Percentiles rank a stretch among this genome's conserved stretches.
These are phyloP conservation scores for Penicillium concentricum DNA, from an alignment of 2,329 filamentous ascomycete species.

Conservation along the genomic window DNA sequence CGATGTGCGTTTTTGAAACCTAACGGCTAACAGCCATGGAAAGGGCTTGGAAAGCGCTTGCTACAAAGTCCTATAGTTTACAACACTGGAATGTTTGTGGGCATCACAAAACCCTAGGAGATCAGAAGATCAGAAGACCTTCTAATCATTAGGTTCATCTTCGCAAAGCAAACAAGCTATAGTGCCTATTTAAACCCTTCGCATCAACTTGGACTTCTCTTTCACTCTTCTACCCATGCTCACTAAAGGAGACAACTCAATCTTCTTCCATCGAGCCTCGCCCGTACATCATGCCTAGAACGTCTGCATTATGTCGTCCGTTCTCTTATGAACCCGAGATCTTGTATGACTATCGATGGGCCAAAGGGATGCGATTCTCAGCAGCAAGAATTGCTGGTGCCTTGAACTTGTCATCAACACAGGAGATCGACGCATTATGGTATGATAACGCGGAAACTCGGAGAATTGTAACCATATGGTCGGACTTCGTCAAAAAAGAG, in stretches of 20 bases:
- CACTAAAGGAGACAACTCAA: not conserved
- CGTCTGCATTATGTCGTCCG: not conserved
- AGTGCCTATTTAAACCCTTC: not conserved
- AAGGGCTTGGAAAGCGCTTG: not conserved
- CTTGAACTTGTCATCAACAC: not conserved
- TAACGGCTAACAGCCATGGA: not conserved
- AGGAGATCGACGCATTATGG: not conserved
- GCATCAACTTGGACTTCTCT: not conserved
- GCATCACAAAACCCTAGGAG: not conserved
- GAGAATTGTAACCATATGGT: not conserved
- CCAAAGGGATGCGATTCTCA: fast-evolving
- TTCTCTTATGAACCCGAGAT: not conserved
- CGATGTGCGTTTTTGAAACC: not conserved
- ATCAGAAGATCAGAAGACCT: not conserved
- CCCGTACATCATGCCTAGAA: not conserved
- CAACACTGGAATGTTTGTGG: too few species aligned
- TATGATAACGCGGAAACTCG: not conserved
- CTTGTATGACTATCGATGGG: not conserved
- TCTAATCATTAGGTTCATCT: not conserved
- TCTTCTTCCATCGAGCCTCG: not conserved
- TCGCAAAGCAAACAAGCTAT: not conserved
- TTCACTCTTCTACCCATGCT: not conserved
- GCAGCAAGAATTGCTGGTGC: not conserved
- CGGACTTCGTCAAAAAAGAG: not conserved
- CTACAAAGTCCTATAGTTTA: too few species aligned